Base-by-base conservation (phyloP, 257 asterid genomes). In the Gentiana straminea region DNA sequence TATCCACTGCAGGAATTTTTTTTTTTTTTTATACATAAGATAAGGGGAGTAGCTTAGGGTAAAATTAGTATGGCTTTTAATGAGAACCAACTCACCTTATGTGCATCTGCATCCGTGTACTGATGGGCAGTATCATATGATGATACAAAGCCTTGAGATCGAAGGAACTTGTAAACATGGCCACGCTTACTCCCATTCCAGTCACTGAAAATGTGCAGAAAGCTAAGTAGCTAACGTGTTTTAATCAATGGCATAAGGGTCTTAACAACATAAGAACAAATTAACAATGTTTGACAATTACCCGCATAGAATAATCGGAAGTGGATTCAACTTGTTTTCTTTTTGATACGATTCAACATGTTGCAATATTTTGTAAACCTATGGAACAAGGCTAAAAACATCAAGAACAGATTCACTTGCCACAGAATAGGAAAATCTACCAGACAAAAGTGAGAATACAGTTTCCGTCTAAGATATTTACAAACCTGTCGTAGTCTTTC, bases 111-210 rank as follows among this genome's bases (percentile, higher is more conserved):
- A 74, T 92, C 99, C 6, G 95, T 73, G 68, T 92, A 92, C 73
- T 79, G 91, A 79, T 92, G 99, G 59, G 99, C 99, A 53, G 94
- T 83, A 68, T 92, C 99, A 62, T 88, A 92, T 2, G 99, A 85
- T 35, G 99, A 92, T 15, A 77, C 94, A 67, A 92, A 92, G 51
- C 99, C 99, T 65, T 92, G 99, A 59, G 97, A 92, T 62, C 99
- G 66, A 33, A 92, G 94, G 71, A 92, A 92, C 68, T 92, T 88
- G 80, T 81, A 92, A 46, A 92, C 78, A 75, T 92, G 94, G 35
- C 99, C 99, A 54, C 84, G 74, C 78, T 92, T 92, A 73, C 99
- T 92, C 59, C 99, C 97, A 2, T 92, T 92, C 99, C 95, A 92
- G 51, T 92, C 99, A 58, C 97, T 92, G 71, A 6, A 60, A 56